These are phyloP conservation scores for Echites panduratus DNA, from an alignment of 257 asterid genomes.

Conservation along the genomic window DNA sequence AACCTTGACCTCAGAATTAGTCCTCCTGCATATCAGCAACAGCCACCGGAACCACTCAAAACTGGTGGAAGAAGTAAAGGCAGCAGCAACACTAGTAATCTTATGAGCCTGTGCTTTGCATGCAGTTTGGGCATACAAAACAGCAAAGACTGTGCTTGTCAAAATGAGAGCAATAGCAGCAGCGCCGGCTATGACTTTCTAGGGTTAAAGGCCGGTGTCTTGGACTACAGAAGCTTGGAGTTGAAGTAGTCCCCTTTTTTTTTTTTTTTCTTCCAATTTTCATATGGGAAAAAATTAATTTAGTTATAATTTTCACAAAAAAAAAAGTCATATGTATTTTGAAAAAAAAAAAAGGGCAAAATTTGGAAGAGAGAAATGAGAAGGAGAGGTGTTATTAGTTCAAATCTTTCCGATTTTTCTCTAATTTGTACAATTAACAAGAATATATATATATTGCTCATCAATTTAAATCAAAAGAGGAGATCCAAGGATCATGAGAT, in stretches of 20 bases:
- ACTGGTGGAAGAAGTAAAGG: constrained; percentile 26
- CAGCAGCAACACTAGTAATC: background rate
- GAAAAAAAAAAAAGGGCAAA: constrained; percentile 4
- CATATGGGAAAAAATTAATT: background rate
- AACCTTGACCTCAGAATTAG: constrained; percentile 86
- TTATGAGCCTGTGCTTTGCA: constrained; percentile 33
- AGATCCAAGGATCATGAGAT: too few relatives aligned
- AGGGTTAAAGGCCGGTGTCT: constrained; percentile 47
- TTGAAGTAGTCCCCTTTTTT: constrained; percentile 31
- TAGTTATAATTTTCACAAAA: too few relatives aligned
- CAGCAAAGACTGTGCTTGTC: constrained; percentile 59
- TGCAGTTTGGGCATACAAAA: constrained; percentile 64
- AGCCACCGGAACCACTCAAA: constrained; percentile 12
- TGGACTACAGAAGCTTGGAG: constrained; percentile 74
- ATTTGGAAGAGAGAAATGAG: constrained; percentile 3
- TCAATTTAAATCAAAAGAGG: too few relatives aligned
- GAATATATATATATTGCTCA: background rate
- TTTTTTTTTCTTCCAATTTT: background rate
- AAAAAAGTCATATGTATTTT: background rate
- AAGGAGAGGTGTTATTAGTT: constrained; percentile 22
- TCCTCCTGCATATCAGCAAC: constrained; percentile 47
- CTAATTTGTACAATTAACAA: constrained; percentile 30
- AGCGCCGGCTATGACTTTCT: constrained; percentile 50
- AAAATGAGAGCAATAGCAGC: constrained; percentile 14
- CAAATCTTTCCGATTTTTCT: constrained; percentile 19